Evolutionary conservation across 495 filamentous ascomycete genomes (phyloP).

Genomic region (Pseudomonodictys pantanalensis): DNA sequence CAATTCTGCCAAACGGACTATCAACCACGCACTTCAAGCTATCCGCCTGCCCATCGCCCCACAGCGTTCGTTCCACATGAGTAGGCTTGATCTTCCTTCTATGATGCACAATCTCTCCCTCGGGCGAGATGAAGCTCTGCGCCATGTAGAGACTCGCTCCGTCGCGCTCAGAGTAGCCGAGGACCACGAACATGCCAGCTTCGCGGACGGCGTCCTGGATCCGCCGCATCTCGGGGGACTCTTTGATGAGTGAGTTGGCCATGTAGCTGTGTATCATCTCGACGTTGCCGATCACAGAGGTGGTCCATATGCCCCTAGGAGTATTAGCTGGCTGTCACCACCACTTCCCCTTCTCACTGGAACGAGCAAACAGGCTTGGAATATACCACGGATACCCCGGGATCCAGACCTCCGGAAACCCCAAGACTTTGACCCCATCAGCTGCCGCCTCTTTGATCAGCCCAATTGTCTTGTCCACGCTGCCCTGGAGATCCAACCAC

Average conservation of each 20-base stretch:
- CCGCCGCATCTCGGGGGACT: slow-evolving; percentile 38
- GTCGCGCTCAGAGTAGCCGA: slow-evolving; percentile 23
- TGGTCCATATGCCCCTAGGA: slow-evolving; percentile 29
- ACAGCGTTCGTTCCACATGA: slow-evolving; percentile 22
- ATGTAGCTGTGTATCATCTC: slow-evolving; percentile 36
- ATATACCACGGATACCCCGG: slow-evolving; percentile 42
- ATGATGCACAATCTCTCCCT: slow-evolving; percentile 24
- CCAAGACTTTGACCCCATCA: slow-evolving; percentile 37
- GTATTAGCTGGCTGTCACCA: too few relatives aligned
- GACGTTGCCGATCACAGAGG: slow-evolving; percentile 26
- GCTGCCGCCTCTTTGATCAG: slow-evolving; percentile 38
- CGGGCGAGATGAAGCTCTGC: slow-evolving; percentile 25
- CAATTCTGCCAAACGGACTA: slow-evolving; percentile 32
- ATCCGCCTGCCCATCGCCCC: slow-evolving; percentile 28
- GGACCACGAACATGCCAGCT: slow-evolving; percentile 34
- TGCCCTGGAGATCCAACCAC: slow-evolving; percentile 39
- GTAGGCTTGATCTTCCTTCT: slow-evolving; percentile 32
- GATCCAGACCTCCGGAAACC: slow-evolving; percentile 45
- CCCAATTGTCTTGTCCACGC: slow-evolving; percentile 36
- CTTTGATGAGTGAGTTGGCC: slow-evolving; percentile 33
- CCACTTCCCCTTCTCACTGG: not conserved
- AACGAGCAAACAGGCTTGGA: not conserved
- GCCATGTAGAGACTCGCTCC: slow-evolving; percentile 24
- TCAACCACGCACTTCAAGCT: slow-evolving; percentile 37
- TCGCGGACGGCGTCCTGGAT: slow-evolving; percentile 35